Percentiles rank a stretch among this genome's conserved stretches.
Evolutionary conservation across 2,329 filamentous ascomycete genomes (phyloP).

Genomic region (Microsporum audouinii): DNA sequence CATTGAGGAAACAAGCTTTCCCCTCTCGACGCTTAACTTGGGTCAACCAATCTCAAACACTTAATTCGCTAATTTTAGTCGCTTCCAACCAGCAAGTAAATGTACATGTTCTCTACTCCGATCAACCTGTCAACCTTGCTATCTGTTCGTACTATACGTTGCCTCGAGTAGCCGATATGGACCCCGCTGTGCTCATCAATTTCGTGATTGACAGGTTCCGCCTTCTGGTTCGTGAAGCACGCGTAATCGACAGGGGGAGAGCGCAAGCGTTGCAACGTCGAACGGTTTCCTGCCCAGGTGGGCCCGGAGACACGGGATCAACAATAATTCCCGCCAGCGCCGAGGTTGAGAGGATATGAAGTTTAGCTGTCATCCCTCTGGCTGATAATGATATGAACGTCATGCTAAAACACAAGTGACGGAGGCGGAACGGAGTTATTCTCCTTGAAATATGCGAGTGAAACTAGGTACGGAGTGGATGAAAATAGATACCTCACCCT

Average conservation of each 20-base stretch:
- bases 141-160: background rate
- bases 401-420: background rate
- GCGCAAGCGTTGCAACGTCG: background rate
- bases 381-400: no score
- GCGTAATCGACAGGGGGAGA: background rate
- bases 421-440: no score
- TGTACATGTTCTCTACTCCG: background rate
- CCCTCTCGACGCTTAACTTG: background rate
- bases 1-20: background rate
- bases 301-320: background rate
- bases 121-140: background rate
- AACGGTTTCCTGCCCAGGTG: background rate
- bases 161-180: background rate
- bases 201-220: background rate
- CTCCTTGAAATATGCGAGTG: no score
- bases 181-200: background rate
- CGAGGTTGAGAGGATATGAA: background rate
- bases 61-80: background rate
- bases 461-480: no score
- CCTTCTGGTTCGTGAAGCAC: background rate
- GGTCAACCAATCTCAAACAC: background rate
- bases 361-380: no score
- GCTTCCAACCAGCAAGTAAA: background rate
- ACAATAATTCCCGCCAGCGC: background rate
- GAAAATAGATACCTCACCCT: no score